phyloP scores from a whole-genome alignment of 2,329 filamentous ascomycete species.

The Fusarium sp. region DNA sequence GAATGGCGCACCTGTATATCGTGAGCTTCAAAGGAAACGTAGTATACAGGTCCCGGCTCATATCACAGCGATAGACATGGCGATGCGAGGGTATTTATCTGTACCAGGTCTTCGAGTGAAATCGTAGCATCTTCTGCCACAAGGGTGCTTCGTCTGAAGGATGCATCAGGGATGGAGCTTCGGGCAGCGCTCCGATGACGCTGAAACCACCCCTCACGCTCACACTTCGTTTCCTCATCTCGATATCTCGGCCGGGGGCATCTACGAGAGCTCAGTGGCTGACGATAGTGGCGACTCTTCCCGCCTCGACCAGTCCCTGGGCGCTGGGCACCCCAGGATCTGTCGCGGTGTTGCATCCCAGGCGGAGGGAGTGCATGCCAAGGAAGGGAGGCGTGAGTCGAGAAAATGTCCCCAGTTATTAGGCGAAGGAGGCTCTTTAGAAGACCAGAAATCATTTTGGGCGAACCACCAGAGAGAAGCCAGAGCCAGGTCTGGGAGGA shows the following conservation, averaged over 20 bases:
- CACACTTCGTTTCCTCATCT: constrained; percentile 3
- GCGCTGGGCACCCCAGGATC: constrained; percentile 4
- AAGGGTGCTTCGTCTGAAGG: not conserved
- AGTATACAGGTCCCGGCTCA: not conserved
- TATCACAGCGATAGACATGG: not conserved
- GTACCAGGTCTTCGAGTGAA: not conserved
- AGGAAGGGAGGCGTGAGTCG: constrained; percentile 22
- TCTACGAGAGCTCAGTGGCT: not conserved
- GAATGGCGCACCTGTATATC: not conserved
- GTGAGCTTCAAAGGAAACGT: not conserved
- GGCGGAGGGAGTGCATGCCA: constrained; percentile 13
- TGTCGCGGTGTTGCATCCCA: constrained; percentile 16
- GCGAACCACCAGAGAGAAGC: not conserved
- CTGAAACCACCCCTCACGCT: not conserved
- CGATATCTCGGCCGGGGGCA: constrained; percentile 2
- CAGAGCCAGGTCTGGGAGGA: not conserved
- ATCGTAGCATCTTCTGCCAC: not conserved
- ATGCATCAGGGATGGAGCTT: constrained; percentile 1
- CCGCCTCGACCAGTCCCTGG: not conserved
- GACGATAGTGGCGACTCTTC: constrained; percentile 1
- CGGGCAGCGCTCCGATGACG: constrained; percentile 4
- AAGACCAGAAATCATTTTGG: not conserved
- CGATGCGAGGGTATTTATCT: not conserved
- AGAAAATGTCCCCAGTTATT: not conserved
- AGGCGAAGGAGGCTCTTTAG: not conserved